Evolutionary conservation across 2,329 filamentous ascomycete species (phyloP), one percentile per base, ranked within the genome.

Genomic region (Calycina herbarum): DNA sequence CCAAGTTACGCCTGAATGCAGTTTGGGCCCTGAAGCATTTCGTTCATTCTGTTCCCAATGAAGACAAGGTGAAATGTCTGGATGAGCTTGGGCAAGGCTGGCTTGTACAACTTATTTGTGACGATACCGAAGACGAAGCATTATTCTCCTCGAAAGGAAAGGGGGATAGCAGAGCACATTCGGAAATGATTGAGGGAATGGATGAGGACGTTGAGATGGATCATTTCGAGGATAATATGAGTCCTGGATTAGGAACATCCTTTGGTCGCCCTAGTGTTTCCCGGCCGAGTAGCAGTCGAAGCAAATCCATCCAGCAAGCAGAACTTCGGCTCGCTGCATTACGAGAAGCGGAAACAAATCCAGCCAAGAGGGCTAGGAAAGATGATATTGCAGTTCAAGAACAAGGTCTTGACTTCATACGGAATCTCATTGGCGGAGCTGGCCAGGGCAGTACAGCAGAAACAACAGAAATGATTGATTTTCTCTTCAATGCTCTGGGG

Each of bases 11-110:
- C 29, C 83, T 96, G 31, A 93, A 95, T 72, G 93, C 94, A 27
- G 79, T 99, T 1, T 99, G 95, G 94, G 93, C 93, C 5, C 80
- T 99, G 65, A 98, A 98, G 76, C 93, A 98, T 78, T 84, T 97
- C 60, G 89, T 96, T 2, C 85, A 91, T 68, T 88, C 87, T 27
- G 86, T 91, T 5, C 84, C 85, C 20, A 87, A 89, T 57, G 85
- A 89, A 13, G 81, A 91, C 70, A 96, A 95, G 78, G 89, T 90
- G 73, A 84, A 86, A 59, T 92, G 92, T 66, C 80, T 98, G 13
- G 88, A 94, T 60, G 88, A 91, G 73, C 82, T 98, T 3, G 89
- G 88, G 8, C 85, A 92, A 0, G 87, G 86, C 11, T 97, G 93
- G 92, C 83, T 98, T 13, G 85, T 94, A 67, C 88, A 89, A 66